A percentile compares a stretch with the other conserved stretches of the same genome.
phyloP scores from a whole-genome alignment of 805 yeast genomes.

The Wickerhamiella cacticola region DNA sequence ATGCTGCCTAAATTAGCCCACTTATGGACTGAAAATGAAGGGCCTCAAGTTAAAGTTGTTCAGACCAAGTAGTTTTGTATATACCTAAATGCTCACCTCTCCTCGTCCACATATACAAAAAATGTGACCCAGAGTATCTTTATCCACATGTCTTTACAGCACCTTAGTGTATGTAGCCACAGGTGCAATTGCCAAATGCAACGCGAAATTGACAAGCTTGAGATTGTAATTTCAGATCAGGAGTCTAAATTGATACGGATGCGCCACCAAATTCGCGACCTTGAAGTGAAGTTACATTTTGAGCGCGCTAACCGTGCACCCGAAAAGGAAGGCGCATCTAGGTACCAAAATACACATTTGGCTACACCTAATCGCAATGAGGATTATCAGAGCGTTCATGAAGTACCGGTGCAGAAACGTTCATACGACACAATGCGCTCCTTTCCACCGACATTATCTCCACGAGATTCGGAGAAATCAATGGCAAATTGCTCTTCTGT shows the following conservation, averaged over 20 bases:
- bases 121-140: conserved; percentile 1
- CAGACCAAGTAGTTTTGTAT: no score
- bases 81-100: no score
- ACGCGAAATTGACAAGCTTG: background rate
- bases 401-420: background rate
- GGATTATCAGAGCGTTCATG: background rate
- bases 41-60: background rate
- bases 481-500: no score
- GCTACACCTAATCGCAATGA: background rate
- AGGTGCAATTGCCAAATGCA: background rate
- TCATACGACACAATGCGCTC: background rate
- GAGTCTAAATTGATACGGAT: background rate
- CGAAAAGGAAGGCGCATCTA: background rate
- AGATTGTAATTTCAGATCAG: background rate
- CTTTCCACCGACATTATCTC: background rate
- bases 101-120: background rate
- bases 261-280: background rate
- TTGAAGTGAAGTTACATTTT: background rate
- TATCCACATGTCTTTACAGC: background rate
- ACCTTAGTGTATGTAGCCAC: background rate
- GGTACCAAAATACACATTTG: background rate
- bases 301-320: background rate
- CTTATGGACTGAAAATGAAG: conserved; percentile 4
- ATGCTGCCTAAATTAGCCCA: background rate
- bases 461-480: background rate